Evolutionary conservation across 441 rosid genomes (phyloP), one percentile per base, ranked within the genome.

Genomic region (Croton setiger): DNA sequence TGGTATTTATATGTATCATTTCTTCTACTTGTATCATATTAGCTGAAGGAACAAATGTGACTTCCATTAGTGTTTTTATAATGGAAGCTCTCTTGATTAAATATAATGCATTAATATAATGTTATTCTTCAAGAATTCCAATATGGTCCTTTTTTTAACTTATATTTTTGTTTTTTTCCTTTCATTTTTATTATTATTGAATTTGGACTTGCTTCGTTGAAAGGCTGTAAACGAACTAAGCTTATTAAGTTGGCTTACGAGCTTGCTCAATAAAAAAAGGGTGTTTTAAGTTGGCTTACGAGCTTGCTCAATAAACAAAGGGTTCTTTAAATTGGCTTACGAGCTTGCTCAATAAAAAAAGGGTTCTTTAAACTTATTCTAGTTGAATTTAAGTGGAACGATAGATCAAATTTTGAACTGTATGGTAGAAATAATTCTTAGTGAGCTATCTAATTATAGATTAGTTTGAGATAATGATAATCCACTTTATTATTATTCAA

Each of bases 1-100:
- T 21, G 20, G 11, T 17, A 14, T 45, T 4, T 45, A 18, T 5
- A 0, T 39, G 4, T 60, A n/a, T 23, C 8, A 12, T 39, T 8
- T 21, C 37, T 60, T 45, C 17, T 66, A n/a, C 60, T 65, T 67
- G 55, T 60, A 36, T 62, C 59, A 45, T 60, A 62, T 60, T 60
- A 58, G 52, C 45, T 43, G 62, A 45, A 31, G 60, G 58, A 58
- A 18, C 75, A 64, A 71, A 57, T 27, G 68, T 17, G 18, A 75
- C 80, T 78, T 85, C 81, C 85, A 48, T 71, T 35, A 35, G 58
- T 74, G 73, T 85, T 85, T 85, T 78, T 70, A 41, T 60, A 66
- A 76, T 71, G 81, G 88, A 79, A 79, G 69, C 18, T 68, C 45
- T 2, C 12, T 12, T 14, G 0, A 7, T 41, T 7, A 1, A 14